Base-by-base conservation (phyloP, 1,284 basidiomycete species). In the Pseudozyma sp. region DNA sequence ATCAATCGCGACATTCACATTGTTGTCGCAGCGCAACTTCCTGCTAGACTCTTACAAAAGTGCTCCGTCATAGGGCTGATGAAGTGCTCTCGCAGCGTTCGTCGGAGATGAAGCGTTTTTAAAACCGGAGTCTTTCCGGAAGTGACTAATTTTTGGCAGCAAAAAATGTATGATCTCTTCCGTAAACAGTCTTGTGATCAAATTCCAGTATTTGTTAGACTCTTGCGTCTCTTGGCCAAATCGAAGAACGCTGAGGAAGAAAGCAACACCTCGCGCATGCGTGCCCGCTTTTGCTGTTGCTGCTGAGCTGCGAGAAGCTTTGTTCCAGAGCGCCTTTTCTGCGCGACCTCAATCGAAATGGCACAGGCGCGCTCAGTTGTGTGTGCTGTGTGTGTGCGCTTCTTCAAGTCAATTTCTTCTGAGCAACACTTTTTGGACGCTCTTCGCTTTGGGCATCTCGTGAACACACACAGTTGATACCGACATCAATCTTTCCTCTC, bases 361-460 rank as follows among this genome's bases (percentile, higher is more conserved):
- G 25, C 21, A 25, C 25, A 31, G 36, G 21, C 38, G 31, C 35
- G 49, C 49, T 35, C 18, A 39, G 49, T 35, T 36, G n/a, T 50
- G 31, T n/a, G 13, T 12, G 19, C n/a, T 38, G 25, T 31, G 25
- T 31, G 25, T n/a, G 14, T 36, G 44, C 44, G 11, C 18, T 25
- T 39, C 51, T 47, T 44, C 44, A 9, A 34, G 14, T 6, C 51
- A 45, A 60, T 47, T 63, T 63, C 60, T 63, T 63, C 60, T 52
- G 54, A 63, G 21, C 60, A 56, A 57, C 60, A 63, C 60, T 63
- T 52, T 63, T 57, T 56, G 49, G 49, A 39, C 45, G 16, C 39
- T 52, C n/a, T 21, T 50, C 50, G 59, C 47, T 55, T 55, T 50
- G n/a, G 14, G 36, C 50, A 52, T 21, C 58, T 42, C 40, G 25